Evolutionary conservation across 192 early-diverging fungal species (phyloP).

Genomic region (Entophlyctis luteolus): DNA sequence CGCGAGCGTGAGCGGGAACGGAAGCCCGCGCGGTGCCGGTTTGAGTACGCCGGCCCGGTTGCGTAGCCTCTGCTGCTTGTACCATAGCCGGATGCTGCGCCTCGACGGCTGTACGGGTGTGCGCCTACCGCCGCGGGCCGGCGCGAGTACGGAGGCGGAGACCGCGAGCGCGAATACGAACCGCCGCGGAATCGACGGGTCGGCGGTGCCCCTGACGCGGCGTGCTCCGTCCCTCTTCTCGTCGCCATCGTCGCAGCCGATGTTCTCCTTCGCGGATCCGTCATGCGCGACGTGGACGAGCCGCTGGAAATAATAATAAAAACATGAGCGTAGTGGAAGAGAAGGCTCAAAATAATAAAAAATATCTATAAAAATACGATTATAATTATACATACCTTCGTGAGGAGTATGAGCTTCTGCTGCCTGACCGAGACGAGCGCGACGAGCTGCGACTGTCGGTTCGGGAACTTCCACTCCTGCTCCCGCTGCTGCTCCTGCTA

Average conservation of each 20-base stretch:
- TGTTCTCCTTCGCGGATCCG: neutral
- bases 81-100: no score
- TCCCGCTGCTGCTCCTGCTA: neutral
- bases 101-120: no score
- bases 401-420: neutral
- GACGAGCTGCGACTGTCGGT: neutral
- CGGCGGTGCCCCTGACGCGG: neutral
- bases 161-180: neutral
- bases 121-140: neutral
- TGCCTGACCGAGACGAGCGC: neutral
- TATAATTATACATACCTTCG: neutral
- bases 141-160: neutral
- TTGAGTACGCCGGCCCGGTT: no score
- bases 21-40: neutral
- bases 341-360: neutral
- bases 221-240: no score
- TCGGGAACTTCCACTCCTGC: neutral
- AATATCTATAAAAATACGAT: neutral
- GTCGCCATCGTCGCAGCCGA: no score
- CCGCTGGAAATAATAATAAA: neutral
- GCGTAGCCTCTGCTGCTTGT: neutral
- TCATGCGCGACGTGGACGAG: slow-evolving; percentile 2
- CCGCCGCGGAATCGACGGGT: neutral
- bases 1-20: neutral
- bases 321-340: neutral